phyloP scores from a whole-genome alignment of 2,329 filamentous ascomycete species.

The Xylaria sp. region DNA sequence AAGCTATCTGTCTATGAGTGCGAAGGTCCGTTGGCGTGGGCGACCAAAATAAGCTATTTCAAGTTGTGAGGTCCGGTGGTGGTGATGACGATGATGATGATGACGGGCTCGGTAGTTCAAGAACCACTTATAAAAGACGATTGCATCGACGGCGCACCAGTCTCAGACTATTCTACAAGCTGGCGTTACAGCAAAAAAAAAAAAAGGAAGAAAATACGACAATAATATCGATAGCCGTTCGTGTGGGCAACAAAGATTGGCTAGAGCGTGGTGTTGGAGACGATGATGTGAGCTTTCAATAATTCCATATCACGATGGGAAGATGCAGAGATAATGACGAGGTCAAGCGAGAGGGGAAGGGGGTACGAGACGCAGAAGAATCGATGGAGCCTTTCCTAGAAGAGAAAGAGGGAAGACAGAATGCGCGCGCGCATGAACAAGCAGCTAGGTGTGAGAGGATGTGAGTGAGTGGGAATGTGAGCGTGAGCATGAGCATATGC shows the following conservation, averaged over 20 bases:
- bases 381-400: constrained; percentile 2
- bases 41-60: constrained; percentile 24
- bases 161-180: constrained; percentile 42
- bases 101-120: constrained; percentile 29
- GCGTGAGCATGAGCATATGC: constrained; percentile 17
- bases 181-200: constrained; percentile 37
- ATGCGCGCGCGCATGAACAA: background rate
- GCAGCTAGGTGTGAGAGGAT: background rate
- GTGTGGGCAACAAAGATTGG: constrained; percentile 10
- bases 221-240: constrained; percentile 3
- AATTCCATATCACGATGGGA: constrained; percentile 23
- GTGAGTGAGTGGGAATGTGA: constrained; percentile 9
- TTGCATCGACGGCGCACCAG: constrained; percentile 34
- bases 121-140: constrained; percentile 32
- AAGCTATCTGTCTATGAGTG: constrained; percentile 10
- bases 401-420: constrained; percentile 4
- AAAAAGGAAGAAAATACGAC: background rate
- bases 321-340: constrained; percentile 2
- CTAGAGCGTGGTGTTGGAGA: constrained; percentile 21
- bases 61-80: constrained; percentile 30
- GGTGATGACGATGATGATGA: constrained; percentile 14
- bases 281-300: constrained; percentile 6
- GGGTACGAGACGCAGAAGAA: background rate
- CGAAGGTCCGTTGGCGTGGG: constrained; percentile 37
- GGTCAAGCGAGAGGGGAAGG: background rate